Percentiles rank a stretch among this genome's conserved stretches.
Conservation (phyloP, 306 rosid species). For the Datisca glomerata region DNA sequence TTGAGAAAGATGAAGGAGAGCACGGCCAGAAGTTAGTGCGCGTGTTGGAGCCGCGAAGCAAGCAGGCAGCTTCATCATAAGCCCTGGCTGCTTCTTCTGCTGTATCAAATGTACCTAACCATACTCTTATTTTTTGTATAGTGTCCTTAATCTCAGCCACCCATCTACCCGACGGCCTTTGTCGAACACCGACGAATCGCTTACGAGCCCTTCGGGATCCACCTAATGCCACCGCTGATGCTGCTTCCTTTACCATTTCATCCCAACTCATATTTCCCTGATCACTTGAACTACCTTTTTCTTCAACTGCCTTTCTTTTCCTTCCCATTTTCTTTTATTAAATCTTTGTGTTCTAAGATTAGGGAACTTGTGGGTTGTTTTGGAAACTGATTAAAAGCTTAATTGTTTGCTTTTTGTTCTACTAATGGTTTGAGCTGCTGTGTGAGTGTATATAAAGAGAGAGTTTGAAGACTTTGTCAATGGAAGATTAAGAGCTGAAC, state of each 20-base stretch:
- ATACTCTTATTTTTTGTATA: slow-evolving; percentile 83
- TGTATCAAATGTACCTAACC: slow-evolving; percentile 98
- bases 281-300: slow-evolving; percentile 17
- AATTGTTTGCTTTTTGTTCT: slow-evolving; percentile 1
- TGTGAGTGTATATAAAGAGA: slow-evolving; percentile 17
- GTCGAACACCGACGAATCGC: slow-evolving; percentile 80
- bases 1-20: slow-evolving; percentile 39
- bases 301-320: slow-evolving; percentile 52
- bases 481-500: slow-evolving; percentile 19
- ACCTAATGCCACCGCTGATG: slow-evolving; percentile 37
- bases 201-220: slow-evolving; percentile 48
- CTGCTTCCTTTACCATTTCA: slow-evolving; percentile 72
- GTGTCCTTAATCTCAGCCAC: slow-evolving; percentile 97
- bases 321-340: slow-evolving; percentile 44
- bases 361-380: no score
- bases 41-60: slow-evolving; percentile 84
- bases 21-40: slow-evolving; percentile 93
- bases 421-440: slow-evolving; percentile 13
- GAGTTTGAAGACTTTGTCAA: slow-evolving; percentile 12
- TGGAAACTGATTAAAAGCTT: neutral
- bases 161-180: slow-evolving; percentile 93
- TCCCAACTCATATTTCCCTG: slow-evolving; percentile 55
- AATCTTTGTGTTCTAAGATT: no score
- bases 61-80: slow-evolving; percentile 93
- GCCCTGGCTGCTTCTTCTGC: slow-evolving; percentile 98